Percentiles rank a stretch among this genome's conserved stretches.
Conservation (phyloP, 495 filamentous ascomycete species). For the Annulohypoxylon maeteangense region DNA sequence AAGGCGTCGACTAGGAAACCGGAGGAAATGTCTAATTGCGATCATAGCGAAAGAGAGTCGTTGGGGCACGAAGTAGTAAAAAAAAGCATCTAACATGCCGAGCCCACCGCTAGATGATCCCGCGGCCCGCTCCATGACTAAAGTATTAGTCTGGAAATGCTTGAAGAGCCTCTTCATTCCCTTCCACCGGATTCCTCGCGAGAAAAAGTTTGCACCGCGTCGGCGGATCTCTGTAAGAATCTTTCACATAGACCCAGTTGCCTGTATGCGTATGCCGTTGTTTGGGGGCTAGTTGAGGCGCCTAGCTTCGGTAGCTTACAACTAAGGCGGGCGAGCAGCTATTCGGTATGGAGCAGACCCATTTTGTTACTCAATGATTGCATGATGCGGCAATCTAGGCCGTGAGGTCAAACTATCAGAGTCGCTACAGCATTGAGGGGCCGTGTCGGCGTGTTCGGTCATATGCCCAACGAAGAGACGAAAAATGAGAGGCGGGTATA, state of each 20-base stretch:
- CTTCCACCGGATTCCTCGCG: conserved; percentile 21
- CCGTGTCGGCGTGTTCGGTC: conserved; percentile 12
- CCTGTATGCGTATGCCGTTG: conserved; percentile 15
- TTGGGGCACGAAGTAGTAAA: conserved; percentile 16
- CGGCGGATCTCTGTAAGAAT: conserved; percentile 23
- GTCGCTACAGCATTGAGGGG: background rate
- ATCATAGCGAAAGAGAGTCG: conserved; percentile 19
- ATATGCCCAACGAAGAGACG: conserved; percentile 19
- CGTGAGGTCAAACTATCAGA: conserved; percentile 1
- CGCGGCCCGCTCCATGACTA: conserved; percentile 40
- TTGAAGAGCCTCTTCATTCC: conserved; percentile 4
- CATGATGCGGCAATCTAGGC: conserved; percentile 25
- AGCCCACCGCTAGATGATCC: conserved; percentile 32
- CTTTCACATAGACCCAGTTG: conserved; percentile 19
- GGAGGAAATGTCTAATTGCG: conserved; percentile 28
- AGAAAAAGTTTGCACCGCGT: conserved; percentile 39
- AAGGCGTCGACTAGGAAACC: conserved; percentile 37
- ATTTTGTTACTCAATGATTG: conserved; percentile 19
- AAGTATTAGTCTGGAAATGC: conserved; percentile 18
- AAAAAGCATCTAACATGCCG: conserved; percentile 18
- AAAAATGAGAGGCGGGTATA: conserved; percentile 23
- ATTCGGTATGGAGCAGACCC: conserved; percentile 26
- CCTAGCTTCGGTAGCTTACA: conserved; percentile 29
- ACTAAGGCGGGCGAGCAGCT: conserved; percentile 9
- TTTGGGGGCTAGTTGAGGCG: conserved; percentile 21